These are phyloP conservation scores for Lentinula sp. DNA, from an alignment of 768 basidiomycete genomes.

Conservation along the genomic window DNA sequence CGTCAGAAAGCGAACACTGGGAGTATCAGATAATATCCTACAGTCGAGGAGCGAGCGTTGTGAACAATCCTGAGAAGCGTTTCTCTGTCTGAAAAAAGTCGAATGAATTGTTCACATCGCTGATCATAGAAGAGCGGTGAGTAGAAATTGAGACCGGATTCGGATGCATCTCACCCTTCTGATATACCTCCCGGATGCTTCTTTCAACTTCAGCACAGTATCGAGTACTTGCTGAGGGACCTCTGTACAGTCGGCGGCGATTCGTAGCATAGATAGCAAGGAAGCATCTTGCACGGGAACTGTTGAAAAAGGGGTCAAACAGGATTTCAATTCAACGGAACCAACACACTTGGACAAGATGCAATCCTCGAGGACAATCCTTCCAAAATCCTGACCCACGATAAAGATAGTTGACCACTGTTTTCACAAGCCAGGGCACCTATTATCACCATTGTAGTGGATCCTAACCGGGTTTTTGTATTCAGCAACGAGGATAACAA, in stretches of 20 bases:
- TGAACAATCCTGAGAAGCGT: slow-evolving; percentile 41
- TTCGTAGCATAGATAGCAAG: slow-evolving; percentile 64
- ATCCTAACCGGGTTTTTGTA: slow-evolving; percentile 28
- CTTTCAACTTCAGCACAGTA: slow-evolving; percentile 35
- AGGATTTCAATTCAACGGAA: slow-evolving; percentile 6
- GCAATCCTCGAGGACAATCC: slow-evolving; percentile 36
- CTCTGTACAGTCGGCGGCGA: slow-evolving; percentile 52
- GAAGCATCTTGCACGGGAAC: slow-evolving; percentile 71
- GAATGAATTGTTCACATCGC: slow-evolving; percentile 69
- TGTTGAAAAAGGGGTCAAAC: slow-evolving; percentile 18
- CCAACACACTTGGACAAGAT: slow-evolving; percentile 34
- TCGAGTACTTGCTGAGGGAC: slow-evolving; percentile 39
- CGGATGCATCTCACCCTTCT: slow-evolving; percentile 36
- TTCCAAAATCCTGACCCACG: slow-evolving; percentile 42
- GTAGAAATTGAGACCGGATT: neutral
- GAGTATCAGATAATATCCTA: slow-evolving; percentile 22
- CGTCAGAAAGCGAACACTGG: neutral
- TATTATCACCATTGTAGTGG: slow-evolving; percentile 62
- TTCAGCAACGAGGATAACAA: slow-evolving; percentile 40
- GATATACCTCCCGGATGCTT: slow-evolving; percentile 47
- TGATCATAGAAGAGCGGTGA: slow-evolving; percentile 19
- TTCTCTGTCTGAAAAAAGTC: slow-evolving; percentile 36
- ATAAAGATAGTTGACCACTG: slow-evolving; percentile 40
- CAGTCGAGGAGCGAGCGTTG: slow-evolving; percentile 49
- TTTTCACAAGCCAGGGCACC: slow-evolving; percentile 65